These are phyloP conservation scores for Mollisia scopiformis DNA, from an alignment of 2,329 filamentous ascomycete genomes.

Conservation along the genomic window DNA sequence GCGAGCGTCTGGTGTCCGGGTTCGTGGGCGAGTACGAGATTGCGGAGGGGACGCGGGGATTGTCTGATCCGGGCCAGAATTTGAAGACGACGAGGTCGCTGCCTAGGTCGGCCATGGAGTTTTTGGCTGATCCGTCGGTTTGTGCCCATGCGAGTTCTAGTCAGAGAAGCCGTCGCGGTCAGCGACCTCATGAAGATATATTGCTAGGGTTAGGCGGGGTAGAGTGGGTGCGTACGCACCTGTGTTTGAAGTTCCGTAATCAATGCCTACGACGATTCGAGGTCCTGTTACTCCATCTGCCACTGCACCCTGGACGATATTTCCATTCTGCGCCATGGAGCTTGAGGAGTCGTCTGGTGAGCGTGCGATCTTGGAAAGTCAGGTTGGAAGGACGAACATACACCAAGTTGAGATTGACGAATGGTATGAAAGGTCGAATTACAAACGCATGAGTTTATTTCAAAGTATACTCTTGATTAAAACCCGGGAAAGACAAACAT, in stretches of 20 bases:
- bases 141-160: constrained; percentile 6
- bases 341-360: no score
- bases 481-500: neutral
- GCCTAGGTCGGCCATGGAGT: neutral
- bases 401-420: no score
- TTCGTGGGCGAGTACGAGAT: neutral
- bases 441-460: neutral
- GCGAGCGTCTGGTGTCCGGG: neutral
- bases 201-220: no score
- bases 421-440: neutral
- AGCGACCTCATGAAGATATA: no score
- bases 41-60: neutral
- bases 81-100: neutral
- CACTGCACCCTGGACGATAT: neutral
- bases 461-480: neutral
- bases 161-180: neutral
- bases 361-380: no score
- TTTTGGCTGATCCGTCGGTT: neutral
- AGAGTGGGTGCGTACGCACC: no score
- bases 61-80: neutral
- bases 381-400: no score
- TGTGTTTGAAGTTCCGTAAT: constrained; percentile 12
- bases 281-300: neutral
- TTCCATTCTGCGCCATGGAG: neutral
- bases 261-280: constrained; percentile 9